These are phyloP conservation scores for Nepenthes gracilis DNA, from an alignment of 148 eudicot genomes.

Conservation along the genomic window DNA sequence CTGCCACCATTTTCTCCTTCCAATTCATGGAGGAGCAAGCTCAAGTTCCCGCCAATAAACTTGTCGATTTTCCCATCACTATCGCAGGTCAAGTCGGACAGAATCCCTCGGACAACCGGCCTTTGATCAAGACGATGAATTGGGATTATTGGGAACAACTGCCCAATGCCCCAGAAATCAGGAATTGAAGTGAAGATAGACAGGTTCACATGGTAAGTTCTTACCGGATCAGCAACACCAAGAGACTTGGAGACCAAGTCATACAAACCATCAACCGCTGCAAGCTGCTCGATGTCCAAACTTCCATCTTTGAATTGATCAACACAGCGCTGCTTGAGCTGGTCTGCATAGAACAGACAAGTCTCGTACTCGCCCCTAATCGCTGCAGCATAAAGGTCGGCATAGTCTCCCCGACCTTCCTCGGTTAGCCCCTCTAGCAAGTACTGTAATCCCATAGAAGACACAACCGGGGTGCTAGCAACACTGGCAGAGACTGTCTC, in stretches of 20 bases:
- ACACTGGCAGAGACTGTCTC: constrained; percentile 47
- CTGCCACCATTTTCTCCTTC: constrained; percentile 19
- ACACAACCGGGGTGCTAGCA: constrained; percentile 6
- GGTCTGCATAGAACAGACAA: constrained; percentile 49
- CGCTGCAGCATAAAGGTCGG: constrained; percentile 37
- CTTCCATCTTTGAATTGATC: constrained; percentile 80
- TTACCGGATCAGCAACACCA: constrained; percentile 44
- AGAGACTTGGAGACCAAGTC: constrained; percentile 48
- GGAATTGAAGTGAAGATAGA: constrained; percentile 89
- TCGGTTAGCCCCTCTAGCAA: constrained; percentile 37
- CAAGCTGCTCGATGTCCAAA: constrained; percentile 66
- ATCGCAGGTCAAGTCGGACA: constrained; percentile 90
- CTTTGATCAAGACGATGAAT: constrained; percentile 69
- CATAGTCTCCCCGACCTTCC: constrained; percentile 50
- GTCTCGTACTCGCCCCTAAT: constrained; percentile 49
- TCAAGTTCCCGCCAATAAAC: constrained; percentile 74
- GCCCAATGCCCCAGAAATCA: constrained; percentile 94
- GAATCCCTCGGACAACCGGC: constrained; percentile 44
- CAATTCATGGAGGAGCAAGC: constrained; percentile 76
- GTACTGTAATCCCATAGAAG: constrained; percentile 21
- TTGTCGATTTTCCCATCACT: constrained; percentile 87
- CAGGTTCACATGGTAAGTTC: constrained; percentile 70
- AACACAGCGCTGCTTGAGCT: constrained; percentile 66
- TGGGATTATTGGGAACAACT: constrained; percentile 69
- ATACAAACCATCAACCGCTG: constrained; percentile 65